Percentiles rank a stretch among this genome's conserved stretches.
phyloP scores from a whole-genome alignment of 441 rosid species.

The Biscutella laevigata region DNA sequence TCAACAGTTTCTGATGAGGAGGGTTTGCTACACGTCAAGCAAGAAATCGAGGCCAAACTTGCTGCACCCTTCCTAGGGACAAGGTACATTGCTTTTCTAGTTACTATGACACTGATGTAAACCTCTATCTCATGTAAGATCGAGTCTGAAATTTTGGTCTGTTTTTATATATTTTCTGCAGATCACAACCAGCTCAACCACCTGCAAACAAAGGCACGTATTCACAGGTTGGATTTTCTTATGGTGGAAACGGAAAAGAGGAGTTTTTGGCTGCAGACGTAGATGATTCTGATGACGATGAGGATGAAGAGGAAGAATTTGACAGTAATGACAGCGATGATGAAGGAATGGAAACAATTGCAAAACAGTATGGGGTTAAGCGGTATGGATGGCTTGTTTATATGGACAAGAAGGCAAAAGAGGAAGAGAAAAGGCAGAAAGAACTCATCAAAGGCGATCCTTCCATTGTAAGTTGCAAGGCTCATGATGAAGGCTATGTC shows the following conservation, averaged over 20 bases:
- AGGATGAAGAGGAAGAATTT: constrained; percentile 81
- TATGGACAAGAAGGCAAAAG: constrained; percentile 89
- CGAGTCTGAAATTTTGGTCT: no score
- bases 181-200: constrained; percentile 53
- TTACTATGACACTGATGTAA: no score
- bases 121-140: no score
- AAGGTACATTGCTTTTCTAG: constrained; percentile 38
- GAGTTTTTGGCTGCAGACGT: constrained; percentile 45
- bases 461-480: constrained; percentile 62
- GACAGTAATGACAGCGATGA: constrained; percentile 91
- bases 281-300: constrained; percentile 67
- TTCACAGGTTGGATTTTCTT: constrained; percentile 89
- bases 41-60: constrained; percentile 75
- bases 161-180: constrained; percentile 19
- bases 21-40: constrained; percentile 72
- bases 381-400: constrained; percentile 95
- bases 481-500: background rate
- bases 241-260: constrained; percentile 54
- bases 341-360: constrained; percentile 82
- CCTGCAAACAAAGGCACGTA: constrained; percentile 70
- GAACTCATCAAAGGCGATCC: constrained; percentile 97
- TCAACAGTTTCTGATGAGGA: constrained; percentile 78
- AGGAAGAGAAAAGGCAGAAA: constrained; percentile 87
- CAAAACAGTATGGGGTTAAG: constrained; percentile 87
- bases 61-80: constrained; percentile 46